Base-by-base conservation (phyloP, 1,139 yeast genomes). In the Nakaseomyces nivariensis region DNA sequence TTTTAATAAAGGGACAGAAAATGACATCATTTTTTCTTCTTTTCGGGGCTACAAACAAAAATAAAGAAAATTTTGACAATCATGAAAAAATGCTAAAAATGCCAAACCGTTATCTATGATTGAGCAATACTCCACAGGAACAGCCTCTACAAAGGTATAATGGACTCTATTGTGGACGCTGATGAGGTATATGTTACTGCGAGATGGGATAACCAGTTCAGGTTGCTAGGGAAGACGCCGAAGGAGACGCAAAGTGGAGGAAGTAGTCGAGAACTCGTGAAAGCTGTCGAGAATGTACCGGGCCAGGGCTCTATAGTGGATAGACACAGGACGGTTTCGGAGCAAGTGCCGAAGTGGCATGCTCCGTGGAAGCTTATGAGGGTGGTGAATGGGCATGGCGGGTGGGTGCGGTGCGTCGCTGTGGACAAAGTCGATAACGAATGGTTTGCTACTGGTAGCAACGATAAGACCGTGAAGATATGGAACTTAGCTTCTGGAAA, bases 371-470 rank as follows among this genome's bases (percentile, higher is more conserved):
- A 78, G 56, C 73, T 88, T 4, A 73, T 73, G 63, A 72, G 87
- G 50, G 89, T 92, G 2, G 74, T 92, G 2, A 81, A 87, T 0
- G 98, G 97, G 3, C 98, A 94, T 63, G 75, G 78, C 44, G 98
- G 98, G 0, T 90, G 97, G 95, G 90, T 94, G 1, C 74, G 96
- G 45, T 74, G 88, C 27, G 72, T 89, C 2, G 75, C 83, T 7
- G 77, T 87, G 7, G 98, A 92, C 54, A 95, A 96, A 0, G 61
- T 61, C 1, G 84, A 85, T 45, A 90, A 90, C 64, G 77, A 81
- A 58, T 92, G 95, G 89, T 92, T 87, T 68, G 95, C 82, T 3
- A 84, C 97, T 0, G 98, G 97, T 0, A 82, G 95, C 1, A 77
- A 85, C 1, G 99, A 94, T 63, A 73, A 89, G 24, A 85, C 96